These are phyloP conservation scores for Verticillium isaacii DNA, from an alignment of 2,329 filamentous ascomycete genomes.

Conservation along the genomic window DNA sequence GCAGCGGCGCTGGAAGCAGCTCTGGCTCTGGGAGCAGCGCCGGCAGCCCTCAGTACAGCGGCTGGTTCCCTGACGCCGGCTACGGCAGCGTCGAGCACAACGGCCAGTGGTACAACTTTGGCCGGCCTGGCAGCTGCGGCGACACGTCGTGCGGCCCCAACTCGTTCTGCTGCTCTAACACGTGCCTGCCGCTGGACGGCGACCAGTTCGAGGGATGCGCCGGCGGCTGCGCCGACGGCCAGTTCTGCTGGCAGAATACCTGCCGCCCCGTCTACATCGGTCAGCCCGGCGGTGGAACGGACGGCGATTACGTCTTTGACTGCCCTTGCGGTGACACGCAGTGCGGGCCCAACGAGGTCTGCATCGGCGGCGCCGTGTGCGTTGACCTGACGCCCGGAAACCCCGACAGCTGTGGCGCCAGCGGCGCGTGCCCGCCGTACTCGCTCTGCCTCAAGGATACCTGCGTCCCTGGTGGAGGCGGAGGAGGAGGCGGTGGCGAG, in stretches of 20 bases:
- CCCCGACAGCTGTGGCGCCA: not conserved
- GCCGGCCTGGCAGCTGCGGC: not conserved
- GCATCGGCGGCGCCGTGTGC: not conserved
- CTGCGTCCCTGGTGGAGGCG: not conserved
- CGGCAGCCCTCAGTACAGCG: not conserved
- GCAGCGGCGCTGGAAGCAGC: not conserved
- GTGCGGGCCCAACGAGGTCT: not conserved
- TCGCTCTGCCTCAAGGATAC: not conserved
- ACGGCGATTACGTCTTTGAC: not conserved
- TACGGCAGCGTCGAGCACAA: not conserved
- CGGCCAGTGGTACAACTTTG: not conserved
- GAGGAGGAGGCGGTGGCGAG: not conserved
- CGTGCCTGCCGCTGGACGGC: not conserved
- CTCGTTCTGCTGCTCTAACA: conserved; percentile 1
- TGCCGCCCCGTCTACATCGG: not conserved
- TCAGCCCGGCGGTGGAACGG: not conserved
- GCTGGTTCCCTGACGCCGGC: not conserved
- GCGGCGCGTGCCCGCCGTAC: not conserved
- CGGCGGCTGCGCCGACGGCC: not conserved
- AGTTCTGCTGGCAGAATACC: not conserved
- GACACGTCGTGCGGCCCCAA: not conserved
- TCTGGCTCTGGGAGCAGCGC: not conserved
- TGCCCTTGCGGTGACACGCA: not conserved
- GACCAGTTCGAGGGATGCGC: not conserved
- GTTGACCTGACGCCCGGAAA: not conserved